phyloP scores from a whole-genome alignment of 148 eudicot species.

The Pharnaceum exiguum region DNA sequence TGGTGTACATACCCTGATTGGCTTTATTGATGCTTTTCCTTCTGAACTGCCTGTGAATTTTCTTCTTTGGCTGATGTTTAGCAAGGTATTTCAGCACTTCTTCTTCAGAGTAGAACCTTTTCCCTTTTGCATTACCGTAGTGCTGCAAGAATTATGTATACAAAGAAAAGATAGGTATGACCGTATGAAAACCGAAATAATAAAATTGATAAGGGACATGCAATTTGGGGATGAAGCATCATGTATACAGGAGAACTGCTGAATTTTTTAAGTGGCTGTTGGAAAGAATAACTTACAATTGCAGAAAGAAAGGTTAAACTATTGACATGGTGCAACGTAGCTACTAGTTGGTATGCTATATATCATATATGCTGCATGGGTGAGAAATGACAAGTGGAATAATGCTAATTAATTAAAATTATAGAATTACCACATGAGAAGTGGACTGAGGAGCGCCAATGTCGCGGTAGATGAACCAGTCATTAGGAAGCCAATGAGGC shows the following conservation, averaged over 20 bases:
- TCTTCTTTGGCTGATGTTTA: slow-evolving; percentile 5
- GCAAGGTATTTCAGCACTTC: slow-evolving; percentile 15
- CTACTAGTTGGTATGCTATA: too few relatives aligned
- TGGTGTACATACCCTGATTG: slow-evolving; percentile 2
- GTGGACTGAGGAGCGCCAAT: background rate
- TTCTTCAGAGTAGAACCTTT: slow-evolving; percentile 17
- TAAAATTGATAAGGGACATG: too few relatives aligned
- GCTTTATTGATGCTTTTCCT: background rate
- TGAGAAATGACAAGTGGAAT: too few relatives aligned
- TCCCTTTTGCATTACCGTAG: slow-evolving; percentile 19
- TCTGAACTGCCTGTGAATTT: background rate
- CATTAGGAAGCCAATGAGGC: slow-evolving; percentile 27
- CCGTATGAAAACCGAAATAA: background rate
- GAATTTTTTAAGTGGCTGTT: too few relatives aligned
- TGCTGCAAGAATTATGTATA: background rate
- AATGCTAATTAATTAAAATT: too few relatives aligned
- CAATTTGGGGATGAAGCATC: too few relatives aligned
- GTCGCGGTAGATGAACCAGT: slow-evolving; percentile 22
- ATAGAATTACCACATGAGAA: background rate
- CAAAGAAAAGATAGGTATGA: background rate
- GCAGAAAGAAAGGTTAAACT: background rate
- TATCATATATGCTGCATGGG: too few relatives aligned
- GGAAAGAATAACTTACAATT: too few relatives aligned
- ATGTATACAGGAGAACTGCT: too few relatives aligned
- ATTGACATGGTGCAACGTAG: too few relatives aligned